Percentiles rank a stretch among this genome's conserved stretches.
Evolutionary conservation across 345 rosid species (phyloP).

Genomic region (Ailanthus altissimus): DNA sequence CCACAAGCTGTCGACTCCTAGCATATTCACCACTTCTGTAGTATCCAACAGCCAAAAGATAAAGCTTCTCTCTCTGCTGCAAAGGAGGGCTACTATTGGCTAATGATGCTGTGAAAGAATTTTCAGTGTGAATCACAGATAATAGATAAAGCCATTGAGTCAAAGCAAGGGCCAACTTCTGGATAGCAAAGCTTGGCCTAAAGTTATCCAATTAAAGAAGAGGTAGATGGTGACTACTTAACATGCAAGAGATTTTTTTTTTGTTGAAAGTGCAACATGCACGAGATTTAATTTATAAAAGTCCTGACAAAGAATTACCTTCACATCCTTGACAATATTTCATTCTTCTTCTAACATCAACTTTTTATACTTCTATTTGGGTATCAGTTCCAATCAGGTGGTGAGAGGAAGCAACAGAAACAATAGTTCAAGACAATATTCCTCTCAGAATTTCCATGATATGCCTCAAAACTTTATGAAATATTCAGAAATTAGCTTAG

Average conservation of each 20-base stretch:
- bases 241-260: not conserved
- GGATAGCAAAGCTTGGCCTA: not conserved
- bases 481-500: not conserved
- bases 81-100: slow-evolving; percentile 48
- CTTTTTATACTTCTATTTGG: not conserved
- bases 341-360: not conserved
- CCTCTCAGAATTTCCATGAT: not conserved
- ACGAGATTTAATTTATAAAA: slow-evolving; percentile 4
- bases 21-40: slow-evolving; percentile 67
- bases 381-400: not conserved
- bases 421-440: not conserved
- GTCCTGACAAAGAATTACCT: not conserved
- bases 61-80: slow-evolving; percentile 64
- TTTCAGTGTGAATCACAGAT: not conserved
- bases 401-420: not conserved
- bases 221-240: not conserved
- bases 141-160: not conserved
- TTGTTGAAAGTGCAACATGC: too few species aligned
- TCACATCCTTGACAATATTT: not conserved
- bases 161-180: slow-evolving; percentile 10
- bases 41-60: slow-evolving; percentile 84
- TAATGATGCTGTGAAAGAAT: slow-evolving; percentile 54
- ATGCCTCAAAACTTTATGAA: not conserved
- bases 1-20: slow-evolving; percentile 68
- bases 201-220: slow-evolving; percentile 9